A percentile compares a stretch with the other conserved stretches of the same genome.
These are phyloP conservation scores for Malus asiatica DNA, from an alignment of 306 rosid genomes.

Conservation along the genomic window DNA sequence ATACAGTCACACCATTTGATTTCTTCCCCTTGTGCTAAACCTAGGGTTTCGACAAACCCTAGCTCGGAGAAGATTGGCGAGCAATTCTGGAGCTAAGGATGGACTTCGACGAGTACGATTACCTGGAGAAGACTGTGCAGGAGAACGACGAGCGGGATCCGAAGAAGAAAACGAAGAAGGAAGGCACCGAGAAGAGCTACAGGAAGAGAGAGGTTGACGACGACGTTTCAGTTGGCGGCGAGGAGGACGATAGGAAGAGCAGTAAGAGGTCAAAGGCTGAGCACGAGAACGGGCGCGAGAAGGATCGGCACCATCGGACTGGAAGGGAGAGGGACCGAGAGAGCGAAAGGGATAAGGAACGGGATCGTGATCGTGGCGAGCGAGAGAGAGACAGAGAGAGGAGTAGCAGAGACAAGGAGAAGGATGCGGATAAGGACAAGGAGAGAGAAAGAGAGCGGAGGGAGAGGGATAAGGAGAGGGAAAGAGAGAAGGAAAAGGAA, in stretches of 20 bases:
- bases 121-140: constrained; percentile 92
- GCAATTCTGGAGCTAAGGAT: constrained; percentile 15
- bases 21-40: neutral
- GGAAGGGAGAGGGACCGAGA: constrained; percentile 46
- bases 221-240: constrained; percentile 18
- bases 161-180: constrained; percentile 49
- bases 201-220: constrained; percentile 66
- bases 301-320: constrained; percentile 48
- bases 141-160: constrained; percentile 55
- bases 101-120: constrained; percentile 98
- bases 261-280: constrained; percentile 54
- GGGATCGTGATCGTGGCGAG: constrained; percentile 30
- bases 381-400: constrained; percentile 23
- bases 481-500: constrained; percentile 16
- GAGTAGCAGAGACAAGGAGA: constrained; percentile 29
- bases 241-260: constrained; percentile 46
- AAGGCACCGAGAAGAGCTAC: constrained; percentile 44
- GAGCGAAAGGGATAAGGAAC: constrained; percentile 36
- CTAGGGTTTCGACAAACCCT: constrained; percentile 23
- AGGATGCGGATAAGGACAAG: constrained; percentile 8
- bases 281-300: constrained; percentile 64
- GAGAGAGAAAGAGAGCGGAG: constrained; percentile 25
- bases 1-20: neutral
- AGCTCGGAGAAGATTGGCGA: neutral
- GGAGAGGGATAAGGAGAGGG: constrained; percentile 15